Evolutionary conservation across 495 filamentous ascomycete species (phyloP).

Genomic region (Filosporella fistucella): DNA sequence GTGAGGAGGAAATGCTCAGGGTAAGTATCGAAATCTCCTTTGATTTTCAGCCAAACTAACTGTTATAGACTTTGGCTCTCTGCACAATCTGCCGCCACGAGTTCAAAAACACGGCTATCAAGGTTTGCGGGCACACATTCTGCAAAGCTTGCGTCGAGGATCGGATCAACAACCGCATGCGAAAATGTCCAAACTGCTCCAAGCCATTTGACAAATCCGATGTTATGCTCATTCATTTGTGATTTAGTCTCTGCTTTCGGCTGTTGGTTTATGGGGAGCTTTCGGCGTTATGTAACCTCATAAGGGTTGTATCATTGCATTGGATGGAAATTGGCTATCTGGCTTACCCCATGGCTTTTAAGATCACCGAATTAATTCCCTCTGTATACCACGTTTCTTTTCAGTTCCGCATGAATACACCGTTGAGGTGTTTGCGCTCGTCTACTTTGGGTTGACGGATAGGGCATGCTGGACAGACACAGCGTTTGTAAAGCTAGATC

Average conservation of each 20-base stretch:
- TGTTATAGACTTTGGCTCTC: conserved; percentile 68
- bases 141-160: conserved; percentile 87
- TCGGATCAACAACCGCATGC: conserved; percentile 76
- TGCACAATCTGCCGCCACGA: conserved; percentile 86
- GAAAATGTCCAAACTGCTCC: conserved; percentile 93
- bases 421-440: too few relatives aligned
- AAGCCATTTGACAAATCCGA: conserved; percentile 86
- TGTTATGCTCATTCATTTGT: conserved; percentile 63
- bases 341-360: too few relatives aligned
- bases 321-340: conserved; percentile 15
- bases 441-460: too few relatives aligned
- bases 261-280: conserved; percentile 4
- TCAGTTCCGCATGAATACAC: conserved; percentile 1
- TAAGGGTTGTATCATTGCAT: conserved; percentile 23
- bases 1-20: conserved; percentile 77
- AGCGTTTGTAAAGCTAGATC: conserved; percentile 15
- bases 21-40: conserved; percentile 50
- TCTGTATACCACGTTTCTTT: conserved; percentile 15
- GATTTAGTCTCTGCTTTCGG: conserved; percentile 14
- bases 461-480: too few relatives aligned
- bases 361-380: neutral
- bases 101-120: conserved; percentile 90
- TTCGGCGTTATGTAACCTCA: conserved; percentile 9
- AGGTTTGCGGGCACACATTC: conserved; percentile 94
- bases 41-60: conserved; percentile 29